Base-by-base conservation (phyloP, 352 stramenopile species). In the Pythium folliculosum region DNA sequence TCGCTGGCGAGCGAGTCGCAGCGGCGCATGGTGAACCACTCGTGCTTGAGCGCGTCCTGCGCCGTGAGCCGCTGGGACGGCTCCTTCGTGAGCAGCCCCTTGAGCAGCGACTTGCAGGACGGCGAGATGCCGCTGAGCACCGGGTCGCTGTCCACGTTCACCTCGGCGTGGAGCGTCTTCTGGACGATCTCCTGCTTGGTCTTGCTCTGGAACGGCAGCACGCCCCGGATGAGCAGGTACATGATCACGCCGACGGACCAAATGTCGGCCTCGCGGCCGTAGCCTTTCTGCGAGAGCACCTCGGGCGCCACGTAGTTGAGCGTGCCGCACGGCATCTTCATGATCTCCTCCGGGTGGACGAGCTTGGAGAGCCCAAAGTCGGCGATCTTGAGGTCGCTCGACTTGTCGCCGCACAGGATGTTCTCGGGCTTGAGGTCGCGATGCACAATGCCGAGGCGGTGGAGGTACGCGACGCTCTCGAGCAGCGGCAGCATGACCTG, bases 301-400 rank as follows among this genome's bases (percentile, higher is more conserved):
- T 98, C 92, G 4, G 94, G 94, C 1, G 94, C 94, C n/a, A 98
- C 90, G 61, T 98, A 98, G 57, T 94, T 96, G 0, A 98, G 78
- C 0, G 94, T 98, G 1, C 94, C 94, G 49, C 91, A 98, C 14
- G 93, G 88, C 82, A 97, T 94, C 65, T 94, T 97, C 90, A 98
- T 95, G 63, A 97, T 86, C 59, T 98, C 92, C 57, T 97, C 84
- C 0, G 93, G 93, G 37, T 96, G 79, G 8, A 97, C 89, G 19
- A 98, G 80, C 75, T 97, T 97, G 14, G 88, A 97, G 19, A 98
- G 77, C 3, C 93, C 93, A 65, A 98, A 98, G 68, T 98, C 94
- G 8, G 91, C 92, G 58, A 97, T 94, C 65, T 96, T 96, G 40
- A 96, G 68, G 62, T 97, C 88, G 9, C 80, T 84, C 12, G 98